phyloP scores from a whole-genome alignment of 2,329 filamentous ascomycete genomes.

The Aureobasidium sp. region DNA sequence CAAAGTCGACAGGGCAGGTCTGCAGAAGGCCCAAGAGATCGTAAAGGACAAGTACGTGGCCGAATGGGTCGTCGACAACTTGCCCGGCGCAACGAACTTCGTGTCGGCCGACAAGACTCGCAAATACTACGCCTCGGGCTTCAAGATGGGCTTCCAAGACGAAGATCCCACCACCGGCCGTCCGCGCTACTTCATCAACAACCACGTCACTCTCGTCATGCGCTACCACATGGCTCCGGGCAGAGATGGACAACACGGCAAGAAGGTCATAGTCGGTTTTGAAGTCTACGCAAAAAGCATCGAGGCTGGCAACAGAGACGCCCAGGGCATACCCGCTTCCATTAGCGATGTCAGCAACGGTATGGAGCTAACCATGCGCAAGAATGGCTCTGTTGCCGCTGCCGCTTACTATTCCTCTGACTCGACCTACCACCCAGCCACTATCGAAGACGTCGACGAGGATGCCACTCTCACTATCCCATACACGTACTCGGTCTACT shows the following conservation, averaged over 20 bases:
- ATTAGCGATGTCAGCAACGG: conserved; percentile 54
- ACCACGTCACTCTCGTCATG: conserved; percentile 79
- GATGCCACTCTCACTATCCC: conserved; percentile 62
- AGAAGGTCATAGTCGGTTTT: conserved; percentile 77
- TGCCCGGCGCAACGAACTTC: conserved; percentile 81
- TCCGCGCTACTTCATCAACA: conserved; percentile 68
- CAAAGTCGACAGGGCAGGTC: conserved; percentile 53
- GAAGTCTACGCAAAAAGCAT: conserved; percentile 86
- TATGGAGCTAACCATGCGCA: conserved; percentile 59
- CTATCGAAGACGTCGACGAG: conserved; percentile 48
- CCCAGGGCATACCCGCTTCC: conserved; percentile 58
- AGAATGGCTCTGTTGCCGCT: conserved; percentile 49
- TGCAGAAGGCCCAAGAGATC: conserved; percentile 61
- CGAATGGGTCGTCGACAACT: conserved; percentile 89
- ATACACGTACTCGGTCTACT: conserved; percentile 86
- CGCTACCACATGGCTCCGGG: conserved; percentile 66
- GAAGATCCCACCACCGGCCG: conserved; percentile 49
- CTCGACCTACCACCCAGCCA: conserved; percentile 52
- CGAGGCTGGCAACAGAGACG: conserved; percentile 50
- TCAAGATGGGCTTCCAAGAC: conserved; percentile 77
- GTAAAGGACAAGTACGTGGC: conserved; percentile 74
- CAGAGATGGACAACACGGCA: conserved; percentile 57
- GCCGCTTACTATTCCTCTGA: conserved; percentile 44
- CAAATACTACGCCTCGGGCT: conserved; percentile 84
- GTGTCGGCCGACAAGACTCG: conserved; percentile 74